Conservation (phyloP, 208 protist genomes). For the Naegleria gruberi region DNA sequence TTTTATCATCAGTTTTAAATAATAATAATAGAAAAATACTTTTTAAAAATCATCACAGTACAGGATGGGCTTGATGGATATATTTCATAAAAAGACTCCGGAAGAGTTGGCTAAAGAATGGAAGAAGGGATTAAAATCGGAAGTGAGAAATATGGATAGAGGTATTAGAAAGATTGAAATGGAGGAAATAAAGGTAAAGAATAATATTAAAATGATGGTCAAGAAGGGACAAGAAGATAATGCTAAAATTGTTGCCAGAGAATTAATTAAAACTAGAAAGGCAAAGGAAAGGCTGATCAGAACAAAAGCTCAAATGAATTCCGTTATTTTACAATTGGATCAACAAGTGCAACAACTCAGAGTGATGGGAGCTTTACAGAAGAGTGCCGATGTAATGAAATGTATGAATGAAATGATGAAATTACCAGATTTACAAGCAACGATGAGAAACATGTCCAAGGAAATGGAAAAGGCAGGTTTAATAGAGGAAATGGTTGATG, state of each 20-base stretch:
- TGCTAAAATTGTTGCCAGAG: slow-evolving; percentile 68
- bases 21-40: too few relatives aligned
- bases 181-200: slow-evolving; percentile 70
- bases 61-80: not conserved
- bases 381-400: slow-evolving; percentile 65
- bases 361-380: slow-evolving; percentile 56
- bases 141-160: slow-evolving; percentile 68
- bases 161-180: slow-evolving; percentile 63
- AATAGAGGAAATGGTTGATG: slow-evolving; percentile 75
- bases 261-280: slow-evolving; percentile 63
- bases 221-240: slow-evolving; percentile 58
- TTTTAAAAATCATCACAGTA: too few relatives aligned
- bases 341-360: slow-evolving; percentile 66
- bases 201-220: slow-evolving; percentile 61
- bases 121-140: slow-evolving; percentile 57
- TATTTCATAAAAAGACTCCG: slow-evolving; percentile 43
- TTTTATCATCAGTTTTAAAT: too few relatives aligned
- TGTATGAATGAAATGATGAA: slow-evolving; percentile 68
- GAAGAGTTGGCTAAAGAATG: slow-evolving; percentile 65
- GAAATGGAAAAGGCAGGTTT: slow-evolving; percentile 76
- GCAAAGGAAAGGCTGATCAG: slow-evolving; percentile 64
- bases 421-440: slow-evolving; percentile 59
- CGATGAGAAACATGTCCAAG: slow-evolving; percentile 63
- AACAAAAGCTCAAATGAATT: slow-evolving; percentile 78
- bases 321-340: slow-evolving; percentile 69